Percentiles rank a stretch among this genome's conserved stretches.
Conservation (phyloP, 2,329 filamentous ascomycete genomes). For the Trichoderma brevicompactum region DNA sequence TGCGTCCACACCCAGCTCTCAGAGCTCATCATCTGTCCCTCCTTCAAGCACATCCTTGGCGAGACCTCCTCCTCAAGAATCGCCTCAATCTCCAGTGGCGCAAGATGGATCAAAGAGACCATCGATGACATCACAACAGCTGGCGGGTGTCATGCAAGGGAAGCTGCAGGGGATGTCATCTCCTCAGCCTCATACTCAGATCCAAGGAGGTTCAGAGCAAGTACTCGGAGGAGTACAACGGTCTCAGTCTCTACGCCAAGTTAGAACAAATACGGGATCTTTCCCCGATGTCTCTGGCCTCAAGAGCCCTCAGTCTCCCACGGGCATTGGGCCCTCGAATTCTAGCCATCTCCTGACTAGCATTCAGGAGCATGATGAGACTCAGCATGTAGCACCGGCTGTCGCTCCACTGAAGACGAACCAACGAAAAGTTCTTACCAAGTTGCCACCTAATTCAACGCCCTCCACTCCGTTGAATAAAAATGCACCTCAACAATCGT, state of each 20-base stretch:
- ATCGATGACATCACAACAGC: conserved; percentile 20
- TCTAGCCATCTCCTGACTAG: conserved; percentile 29
- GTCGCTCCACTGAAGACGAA: not conserved
- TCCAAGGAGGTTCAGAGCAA: not conserved
- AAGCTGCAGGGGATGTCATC: not conserved
- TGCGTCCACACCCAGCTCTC: conserved; percentile 24
- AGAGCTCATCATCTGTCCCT: conserved; percentile 2
- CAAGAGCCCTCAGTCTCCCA: conserved; percentile 11
- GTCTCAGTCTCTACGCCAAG: conserved; percentile 25
- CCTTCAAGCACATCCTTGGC: not conserved
- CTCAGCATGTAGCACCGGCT: not conserved
- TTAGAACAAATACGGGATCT: not conserved
- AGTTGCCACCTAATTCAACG: conserved; percentile 15
- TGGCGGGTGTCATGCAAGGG: conserved; percentile 9
- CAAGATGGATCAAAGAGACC: conserved; percentile 19
- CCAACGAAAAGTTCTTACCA: conserved; percentile 18
- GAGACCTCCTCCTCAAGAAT: not conserved
- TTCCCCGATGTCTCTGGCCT: not conserved
- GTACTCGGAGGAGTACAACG: conserved; percentile 12
- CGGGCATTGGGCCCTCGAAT: not conserved
- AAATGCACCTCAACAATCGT: not conserved
- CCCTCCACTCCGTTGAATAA: conserved; percentile 3
- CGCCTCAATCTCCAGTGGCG: conserved; percentile 14
- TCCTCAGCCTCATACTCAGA: not conserved
- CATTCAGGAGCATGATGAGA: conserved; percentile 33